A percentile compares a stretch with the other conserved stretches of the same genome.
Conservation (phyloP, 768 basidiomycete genomes). For the Naganishia vishniacii region DNA sequence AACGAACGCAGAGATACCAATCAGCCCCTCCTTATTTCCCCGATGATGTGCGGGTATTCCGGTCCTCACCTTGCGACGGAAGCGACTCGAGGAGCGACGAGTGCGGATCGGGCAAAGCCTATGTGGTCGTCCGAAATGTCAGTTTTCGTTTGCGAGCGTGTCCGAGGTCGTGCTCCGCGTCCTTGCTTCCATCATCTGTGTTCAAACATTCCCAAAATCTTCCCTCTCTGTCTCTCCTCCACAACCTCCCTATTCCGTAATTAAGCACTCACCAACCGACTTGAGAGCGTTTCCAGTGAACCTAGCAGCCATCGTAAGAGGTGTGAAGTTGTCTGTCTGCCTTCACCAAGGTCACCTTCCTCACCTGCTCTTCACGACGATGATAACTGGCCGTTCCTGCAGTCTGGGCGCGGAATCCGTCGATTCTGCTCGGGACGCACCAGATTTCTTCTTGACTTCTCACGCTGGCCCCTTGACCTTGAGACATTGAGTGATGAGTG, state of each 20-base stretch:
- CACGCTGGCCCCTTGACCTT: not conserved
- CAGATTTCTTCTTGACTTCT: not conserved
- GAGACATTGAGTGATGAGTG: not conserved
- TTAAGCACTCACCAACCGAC: conserved; percentile 7
- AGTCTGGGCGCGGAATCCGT: not conserved
- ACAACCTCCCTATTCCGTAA: not conserved
- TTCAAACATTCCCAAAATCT: not conserved
- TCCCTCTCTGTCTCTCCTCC: not conserved
- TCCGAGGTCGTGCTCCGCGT: too few relatives aligned
- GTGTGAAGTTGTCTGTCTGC: not conserved
- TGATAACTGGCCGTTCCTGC: not conserved
- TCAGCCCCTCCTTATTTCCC: not conserved
- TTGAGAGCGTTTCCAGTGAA: conserved; percentile 24
- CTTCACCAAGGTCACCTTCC: not conserved
- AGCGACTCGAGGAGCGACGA: conserved; percentile 19
- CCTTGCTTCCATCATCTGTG: not conserved
- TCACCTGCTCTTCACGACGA: not conserved
- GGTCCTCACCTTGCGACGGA: conserved; percentile 12
- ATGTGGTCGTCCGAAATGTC: not conserved
- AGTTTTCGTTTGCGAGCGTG: not conserved
- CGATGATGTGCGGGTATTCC: too few relatives aligned
- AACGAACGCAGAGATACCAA: not conserved
- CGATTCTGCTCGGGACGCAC: not conserved
- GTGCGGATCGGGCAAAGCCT: conserved; percentile 16
- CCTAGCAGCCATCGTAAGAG: conserved; percentile 23